Base-by-base conservation (phyloP, 2,329 filamentous ascomycete genomes). In the Pseudogymnoascus sp. region DNA sequence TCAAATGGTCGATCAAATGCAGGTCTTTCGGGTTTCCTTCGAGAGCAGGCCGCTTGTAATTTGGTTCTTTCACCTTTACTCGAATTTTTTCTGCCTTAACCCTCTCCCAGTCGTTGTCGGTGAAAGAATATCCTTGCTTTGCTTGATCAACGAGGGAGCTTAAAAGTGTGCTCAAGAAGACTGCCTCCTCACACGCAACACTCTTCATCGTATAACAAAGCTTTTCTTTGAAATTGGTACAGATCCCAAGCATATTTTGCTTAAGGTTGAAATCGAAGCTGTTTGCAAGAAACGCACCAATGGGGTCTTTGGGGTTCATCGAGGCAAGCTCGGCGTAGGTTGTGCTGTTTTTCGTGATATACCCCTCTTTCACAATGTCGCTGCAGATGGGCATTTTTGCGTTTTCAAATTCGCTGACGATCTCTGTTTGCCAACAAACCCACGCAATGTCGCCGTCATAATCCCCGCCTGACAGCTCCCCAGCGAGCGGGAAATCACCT, bases 371-470 rank as follows among this genome's bases (percentile, higher is more conserved):
- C 6, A 81, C 76, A 0, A 87, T 72, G 61, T 84, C 79, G 0
- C 75, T 75, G 6, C 72, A 62, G 0, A 70, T 33, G 0, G 82
- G 83, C 5, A 80, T 73, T 0, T 80, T 76, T 4, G 84, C 83
- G 64, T 89, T 91, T 4, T 70, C 67, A 67, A 93, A 93, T n/a
- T 85, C 84, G 4, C 77, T 68, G 0, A 90, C 88, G 2, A 95
- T 80, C 0, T 76, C 74, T 0, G 78, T 76, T 28, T 93, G 89
- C 88, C 88, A 93, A 69, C 88, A 91, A 0, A 91, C 75, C 89
- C 89, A 93, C 4, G 89, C 84, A n/a, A 78, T 81, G 66, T 95
- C 90, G 0, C 90, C 90, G 67, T 93, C 90, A 66, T 92, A 93
- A 69, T 93, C 90, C 0, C 90, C 90, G 0, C 90, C 90, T 1